Conservation (phyloP, 257 asterid genomes). For the Nicotiana knightiana region DNA sequence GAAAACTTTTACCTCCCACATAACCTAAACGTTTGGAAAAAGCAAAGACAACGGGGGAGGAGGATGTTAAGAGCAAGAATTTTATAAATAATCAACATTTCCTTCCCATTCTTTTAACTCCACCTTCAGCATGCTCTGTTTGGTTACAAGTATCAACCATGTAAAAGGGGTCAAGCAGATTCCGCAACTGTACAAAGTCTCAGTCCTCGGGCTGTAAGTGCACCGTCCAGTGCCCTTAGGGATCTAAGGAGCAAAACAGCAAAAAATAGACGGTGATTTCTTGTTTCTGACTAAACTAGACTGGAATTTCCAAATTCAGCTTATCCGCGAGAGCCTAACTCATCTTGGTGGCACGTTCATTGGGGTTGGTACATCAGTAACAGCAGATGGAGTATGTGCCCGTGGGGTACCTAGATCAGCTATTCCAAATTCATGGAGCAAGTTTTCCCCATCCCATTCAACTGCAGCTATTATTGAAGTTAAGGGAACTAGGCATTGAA, state of each 20-base stretch:
- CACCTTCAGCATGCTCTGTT: not conserved
- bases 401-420: constrained; percentile 36
- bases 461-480: constrained; percentile 38
- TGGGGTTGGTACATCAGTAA: constrained; percentile 30
- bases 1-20: not conserved
- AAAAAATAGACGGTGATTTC: not conserved
- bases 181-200: constrained; percentile 13
- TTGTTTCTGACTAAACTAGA: constrained; percentile 3
- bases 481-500: constrained; percentile 13
- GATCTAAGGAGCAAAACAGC: not conserved
- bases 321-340: not conserved
- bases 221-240: not conserved
- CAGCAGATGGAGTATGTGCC: constrained; percentile 39
- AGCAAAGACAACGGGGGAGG: not conserved
- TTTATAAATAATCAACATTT: not conserved
- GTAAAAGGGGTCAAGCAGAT: constrained; percentile 6
- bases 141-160: not conserved
- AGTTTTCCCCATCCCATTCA: constrained; percentile 56
- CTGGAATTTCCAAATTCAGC: not conserved
- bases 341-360: constrained; percentile 50
- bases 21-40: not conserved
- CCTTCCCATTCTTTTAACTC: not conserved
- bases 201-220: not conserved
- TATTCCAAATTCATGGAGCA: constrained; percentile 57
- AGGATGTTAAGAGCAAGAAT: not conserved